phyloP scores from a whole-genome alignment of 2,329 filamentous ascomycete genomes.

The Pezicula carpinea region DNA sequence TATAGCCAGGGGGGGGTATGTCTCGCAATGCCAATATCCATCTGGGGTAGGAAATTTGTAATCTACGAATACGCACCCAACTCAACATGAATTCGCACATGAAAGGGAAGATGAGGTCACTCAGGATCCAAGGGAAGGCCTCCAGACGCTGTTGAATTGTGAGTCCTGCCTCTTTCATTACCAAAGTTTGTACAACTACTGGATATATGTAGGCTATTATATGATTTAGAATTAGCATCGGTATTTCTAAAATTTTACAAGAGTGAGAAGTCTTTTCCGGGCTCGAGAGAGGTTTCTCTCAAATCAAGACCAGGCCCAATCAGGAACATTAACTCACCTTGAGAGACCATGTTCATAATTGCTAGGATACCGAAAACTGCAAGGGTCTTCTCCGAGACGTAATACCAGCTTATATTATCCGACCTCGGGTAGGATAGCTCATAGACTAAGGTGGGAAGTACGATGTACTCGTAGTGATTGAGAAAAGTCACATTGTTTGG shows the following conservation, averaged over 20 bases:
- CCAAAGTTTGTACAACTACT: slow-evolving; percentile 61
- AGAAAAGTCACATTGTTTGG: slow-evolving; percentile 62
- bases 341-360: slow-evolving; percentile 75
- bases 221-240: too few relatives aligned
- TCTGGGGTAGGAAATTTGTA: too few relatives aligned
- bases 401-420: slow-evolving; percentile 66
- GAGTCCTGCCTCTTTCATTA: slow-evolving; percentile 63
- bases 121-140: slow-evolving; percentile 71
- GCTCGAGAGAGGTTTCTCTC: too few relatives aligned
- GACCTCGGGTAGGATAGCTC: slow-evolving; percentile 74
- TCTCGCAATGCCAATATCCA: too few relatives aligned
- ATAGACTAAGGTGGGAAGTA: slow-evolving; percentile 73
- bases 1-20: too few relatives aligned
- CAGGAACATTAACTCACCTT: slow-evolving; percentile 29
- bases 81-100: slow-evolving; percentile 65
- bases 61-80: too few relatives aligned
- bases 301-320: too few relatives aligned
- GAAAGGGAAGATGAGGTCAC: slow-evolving; percentile 72
- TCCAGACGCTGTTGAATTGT: slow-evolving; percentile 55
- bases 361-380: slow-evolving; percentile 70
- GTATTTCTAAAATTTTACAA: too few relatives aligned
- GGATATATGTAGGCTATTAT: slow-evolving; percentile 65
- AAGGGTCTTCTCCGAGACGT: slow-evolving; percentile 66
- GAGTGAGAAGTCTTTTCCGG: too few relatives aligned
- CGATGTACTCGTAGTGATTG: slow-evolving; percentile 69